Percentiles rank a stretch among this genome's conserved stretches.
Evolutionary conservation across 1,284 basidiomycete species (phyloP).

Genomic region (Papiliotrema fonsecae): DNA sequence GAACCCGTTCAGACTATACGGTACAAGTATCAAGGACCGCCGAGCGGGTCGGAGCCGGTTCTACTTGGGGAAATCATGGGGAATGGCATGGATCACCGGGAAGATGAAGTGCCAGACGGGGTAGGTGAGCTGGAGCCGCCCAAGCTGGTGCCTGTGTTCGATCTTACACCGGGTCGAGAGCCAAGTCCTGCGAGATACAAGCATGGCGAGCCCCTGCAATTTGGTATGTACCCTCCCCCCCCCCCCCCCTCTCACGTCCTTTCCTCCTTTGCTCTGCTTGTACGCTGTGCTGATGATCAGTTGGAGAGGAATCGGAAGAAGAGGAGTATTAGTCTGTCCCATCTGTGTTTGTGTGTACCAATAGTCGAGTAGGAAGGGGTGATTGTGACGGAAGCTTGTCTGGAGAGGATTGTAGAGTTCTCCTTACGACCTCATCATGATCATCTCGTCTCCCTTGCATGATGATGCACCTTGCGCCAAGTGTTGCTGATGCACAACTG

Average conservation of each 20-base stretch:
- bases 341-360: too few species aligned
- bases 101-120: not conserved
- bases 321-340: constrained; percentile 24
- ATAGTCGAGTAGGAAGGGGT: too few species aligned
- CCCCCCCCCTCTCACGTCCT: too few species aligned
- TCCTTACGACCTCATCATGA: too few species aligned
- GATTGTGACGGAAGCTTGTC: too few species aligned
- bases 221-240: too few species aligned
- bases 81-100: not conserved
- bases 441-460: too few species aligned
- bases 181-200: constrained; percentile 69
- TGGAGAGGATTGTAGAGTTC: too few species aligned
- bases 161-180: constrained; percentile 53
- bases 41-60: not conserved
- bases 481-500: too few species aligned
- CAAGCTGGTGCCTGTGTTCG: constrained; percentile 41
- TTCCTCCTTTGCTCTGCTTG: not conserved
- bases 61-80: not conserved
- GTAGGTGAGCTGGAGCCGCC: constrained; percentile 15
- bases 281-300: constrained; percentile 6
- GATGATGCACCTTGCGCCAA: too few species aligned
- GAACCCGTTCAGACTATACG: not conserved
- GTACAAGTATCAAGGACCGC: not conserved
- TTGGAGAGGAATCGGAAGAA: constrained; percentile 67
- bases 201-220: constrained; percentile 79